Conservation (phyloP, 345 rosid species). For the Barbarea vulgaris region DNA sequence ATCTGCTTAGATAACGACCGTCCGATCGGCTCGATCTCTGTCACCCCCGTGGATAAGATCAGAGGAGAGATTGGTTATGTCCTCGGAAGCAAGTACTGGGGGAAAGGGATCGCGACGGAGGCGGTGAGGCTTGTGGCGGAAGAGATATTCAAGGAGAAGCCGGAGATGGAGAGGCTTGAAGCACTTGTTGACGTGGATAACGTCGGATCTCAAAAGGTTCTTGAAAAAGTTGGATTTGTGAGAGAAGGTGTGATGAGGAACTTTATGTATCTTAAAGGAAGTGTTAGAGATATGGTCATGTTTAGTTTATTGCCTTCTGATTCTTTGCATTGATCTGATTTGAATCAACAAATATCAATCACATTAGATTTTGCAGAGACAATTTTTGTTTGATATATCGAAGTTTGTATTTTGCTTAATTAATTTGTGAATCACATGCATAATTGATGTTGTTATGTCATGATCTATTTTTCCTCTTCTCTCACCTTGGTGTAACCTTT, state of each 20-base stretch:
- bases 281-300: slow-evolving; percentile 56
- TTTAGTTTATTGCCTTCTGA: slow-evolving; percentile 67
- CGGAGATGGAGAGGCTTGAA: slow-evolving; percentile 63
- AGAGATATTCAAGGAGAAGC: slow-evolving; percentile 53
- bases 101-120: slow-evolving; percentile 59
- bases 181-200: slow-evolving; percentile 64
- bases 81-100: slow-evolving; percentile 55
- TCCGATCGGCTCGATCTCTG: slow-evolving; percentile 58
- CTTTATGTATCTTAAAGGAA: slow-evolving; percentile 48
- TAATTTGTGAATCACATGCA: not conserved
- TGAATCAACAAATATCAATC: not conserved
- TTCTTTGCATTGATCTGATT: slow-evolving; percentile 25
- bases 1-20: slow-evolving; percentile 51
- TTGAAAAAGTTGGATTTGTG: slow-evolving; percentile 67
- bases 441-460: not conserved
- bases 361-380: not conserved
- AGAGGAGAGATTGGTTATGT: slow-evolving; percentile 61
- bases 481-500: not conserved
- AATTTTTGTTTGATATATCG: not conserved
- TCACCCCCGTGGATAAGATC: slow-evolving; percentile 50
- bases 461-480: not conserved
- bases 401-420: not conserved
- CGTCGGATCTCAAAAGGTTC: slow-evolving; percentile 59
- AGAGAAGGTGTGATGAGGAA: slow-evolving; percentile 71
- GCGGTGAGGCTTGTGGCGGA: slow-evolving; percentile 53